Percentiles rank a stretch among this genome's conserved stretches.
These are phyloP conservation scores for Excoecaria cochinchinensis DNA, from an alignment of 345 rosid genomes.

Conservation along the genomic window DNA sequence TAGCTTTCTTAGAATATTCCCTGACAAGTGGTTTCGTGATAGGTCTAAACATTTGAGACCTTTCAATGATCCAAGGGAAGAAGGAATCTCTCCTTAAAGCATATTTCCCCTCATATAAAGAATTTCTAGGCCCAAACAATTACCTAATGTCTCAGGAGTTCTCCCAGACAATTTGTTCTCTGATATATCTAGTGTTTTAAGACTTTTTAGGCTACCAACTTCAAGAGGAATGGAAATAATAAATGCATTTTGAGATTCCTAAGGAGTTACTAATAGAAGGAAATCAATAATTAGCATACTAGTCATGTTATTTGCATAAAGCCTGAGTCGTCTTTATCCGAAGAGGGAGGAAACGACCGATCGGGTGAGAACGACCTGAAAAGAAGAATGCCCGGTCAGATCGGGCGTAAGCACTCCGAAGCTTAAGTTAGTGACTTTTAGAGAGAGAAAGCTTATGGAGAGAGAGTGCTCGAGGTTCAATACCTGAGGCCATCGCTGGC, in stretches of 20 bases:
- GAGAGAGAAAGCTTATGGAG: too few relatives aligned
- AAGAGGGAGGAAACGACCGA: too few relatives aligned
- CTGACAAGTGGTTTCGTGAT: conserved; percentile 11
- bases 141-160: conserved; percentile 11
- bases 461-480: too few relatives aligned
- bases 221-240: conserved; percentile 2
- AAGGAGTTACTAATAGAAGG: neutral
- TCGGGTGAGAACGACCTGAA: too few relatives aligned
- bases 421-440: too few relatives aligned
- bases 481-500: too few relatives aligned
- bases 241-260: conserved; percentile 3
- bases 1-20: conserved; percentile 8
- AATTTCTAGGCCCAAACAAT: conserved; percentile 2
- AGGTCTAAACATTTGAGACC: conserved; percentile 6
- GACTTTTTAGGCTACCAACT: conserved; percentile 7
- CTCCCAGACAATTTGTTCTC: conserved; percentile 7
- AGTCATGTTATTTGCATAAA: conserved; percentile 4
- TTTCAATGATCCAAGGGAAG: conserved; percentile 7
- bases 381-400: too few relatives aligned
- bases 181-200: neutral
- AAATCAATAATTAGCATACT: neutral
- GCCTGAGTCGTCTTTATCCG: too few relatives aligned
- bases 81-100: conserved; percentile 6
- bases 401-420: too few relatives aligned
- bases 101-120: conserved; percentile 9